Conservation (phyloP, 129 eudicot genomes). For the Chrysanthemum lavandulifolium region DNA sequence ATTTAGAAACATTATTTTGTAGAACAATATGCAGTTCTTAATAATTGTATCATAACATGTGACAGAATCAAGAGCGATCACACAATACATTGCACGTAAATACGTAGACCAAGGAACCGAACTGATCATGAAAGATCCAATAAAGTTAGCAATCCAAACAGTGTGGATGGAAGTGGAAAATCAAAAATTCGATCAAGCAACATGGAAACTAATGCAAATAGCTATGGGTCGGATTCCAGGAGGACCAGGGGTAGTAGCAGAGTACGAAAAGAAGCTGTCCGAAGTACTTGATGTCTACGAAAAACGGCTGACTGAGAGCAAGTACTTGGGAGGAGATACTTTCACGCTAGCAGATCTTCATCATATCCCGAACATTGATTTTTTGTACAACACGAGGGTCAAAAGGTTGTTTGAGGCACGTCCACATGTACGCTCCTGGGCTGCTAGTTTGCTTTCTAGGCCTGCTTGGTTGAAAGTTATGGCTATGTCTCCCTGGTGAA, state of each 20-base stretch:
- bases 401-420: constrained; percentile 39
- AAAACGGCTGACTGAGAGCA: constrained; percentile 34
- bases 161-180: constrained; percentile 39
- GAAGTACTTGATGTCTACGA: constrained; percentile 58
- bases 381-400: constrained; percentile 41
- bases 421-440: constrained; percentile 60
- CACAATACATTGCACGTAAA: constrained; percentile 42
- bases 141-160: constrained; percentile 32
- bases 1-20: no score
- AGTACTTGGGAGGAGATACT: constrained; percentile 52
- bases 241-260: constrained; percentile 17
- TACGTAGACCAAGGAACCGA: constrained; percentile 44
- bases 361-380: constrained; percentile 33
- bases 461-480: constrained; percentile 58
- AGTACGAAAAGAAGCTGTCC: constrained; percentile 32
- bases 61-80: constrained; percentile 53
- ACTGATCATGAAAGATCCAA: constrained; percentile 35
- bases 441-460: constrained; percentile 43
- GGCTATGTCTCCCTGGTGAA: constrained; percentile 17
- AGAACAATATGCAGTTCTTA: neutral
- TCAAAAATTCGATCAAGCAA: constrained; percentile 27
- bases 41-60: neutral
- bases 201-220: constrained; percentile 29
- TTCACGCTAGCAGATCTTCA: constrained; percentile 55
- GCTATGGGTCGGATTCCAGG: constrained; percentile 25